These are phyloP conservation scores for Brassica hybrid DNA, from an alignment of 441 rosid genomes.

Conservation along the genomic window DNA sequence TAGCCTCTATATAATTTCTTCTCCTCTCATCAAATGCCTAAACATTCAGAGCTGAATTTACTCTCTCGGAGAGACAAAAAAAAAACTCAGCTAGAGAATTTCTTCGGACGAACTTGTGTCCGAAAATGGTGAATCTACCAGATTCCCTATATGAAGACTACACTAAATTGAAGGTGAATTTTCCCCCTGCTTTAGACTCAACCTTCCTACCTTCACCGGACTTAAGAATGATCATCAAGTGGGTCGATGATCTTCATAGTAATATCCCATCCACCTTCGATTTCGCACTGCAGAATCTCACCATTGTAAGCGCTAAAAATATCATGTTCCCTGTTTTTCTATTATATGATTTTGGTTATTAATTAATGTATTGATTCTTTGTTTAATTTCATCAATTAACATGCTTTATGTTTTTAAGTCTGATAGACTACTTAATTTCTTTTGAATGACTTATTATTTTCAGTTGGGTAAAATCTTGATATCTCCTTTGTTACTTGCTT, in stretches of 20 bases:
- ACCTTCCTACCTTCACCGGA: neutral
- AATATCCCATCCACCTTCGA: conserved; percentile 10
- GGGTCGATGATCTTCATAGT: conserved; percentile 41
- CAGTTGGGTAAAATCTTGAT: neutral
- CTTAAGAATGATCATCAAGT: neutral
- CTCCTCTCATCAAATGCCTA: conserved; percentile 20
- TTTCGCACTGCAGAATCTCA: conserved; percentile 43
- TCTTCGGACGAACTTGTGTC: neutral
- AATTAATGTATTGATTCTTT: neutral
- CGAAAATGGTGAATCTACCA: conserved; percentile 24
- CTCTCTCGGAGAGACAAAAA: no score
- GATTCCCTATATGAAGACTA: conserved; percentile 31
- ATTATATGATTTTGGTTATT: neutral
- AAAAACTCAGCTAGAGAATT: neutral
- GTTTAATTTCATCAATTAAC: neutral
- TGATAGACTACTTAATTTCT: neutral
- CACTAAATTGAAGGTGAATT: neutral
- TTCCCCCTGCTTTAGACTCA: neutral
- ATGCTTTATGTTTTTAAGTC: neutral
- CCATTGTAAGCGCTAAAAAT: conserved; percentile 31
- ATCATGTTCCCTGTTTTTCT: no score
- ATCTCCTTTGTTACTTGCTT: conserved; percentile 28
- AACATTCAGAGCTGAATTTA: conserved; percentile 10
- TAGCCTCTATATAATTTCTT: conserved; percentile 14
- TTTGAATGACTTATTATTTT: neutral